A percentile compares a stretch with the other conserved stretches of the same genome.
Evolutionary conservation across 73 alveolate genomes (phyloP).

Genomic region (Paramecium sonneborni): DNA sequence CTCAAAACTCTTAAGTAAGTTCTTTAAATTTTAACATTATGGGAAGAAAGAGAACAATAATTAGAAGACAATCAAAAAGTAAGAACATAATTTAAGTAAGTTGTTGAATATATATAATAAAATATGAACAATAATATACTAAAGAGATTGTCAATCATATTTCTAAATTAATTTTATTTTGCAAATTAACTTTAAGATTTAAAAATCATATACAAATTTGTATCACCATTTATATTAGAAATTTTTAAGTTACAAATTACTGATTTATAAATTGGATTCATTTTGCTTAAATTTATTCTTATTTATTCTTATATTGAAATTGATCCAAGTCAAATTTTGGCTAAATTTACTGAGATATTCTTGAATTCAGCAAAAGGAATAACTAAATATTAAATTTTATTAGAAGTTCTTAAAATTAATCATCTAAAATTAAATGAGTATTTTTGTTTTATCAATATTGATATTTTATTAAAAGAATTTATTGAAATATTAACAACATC

Average conservation of each 20-base stretch:
- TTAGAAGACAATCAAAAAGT: neutral
- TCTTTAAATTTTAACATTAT: neutral
- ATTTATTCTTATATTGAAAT: neutral
- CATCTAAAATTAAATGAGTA: neutral
- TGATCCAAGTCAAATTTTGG: neutral
- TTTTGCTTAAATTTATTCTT: neutral
- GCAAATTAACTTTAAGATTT: neutral
- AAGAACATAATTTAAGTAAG: neutral
- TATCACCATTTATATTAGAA: neutral
- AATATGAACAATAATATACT: neutral
- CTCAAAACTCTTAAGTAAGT: neutral
- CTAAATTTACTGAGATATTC: neutral
- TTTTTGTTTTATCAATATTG: neutral
- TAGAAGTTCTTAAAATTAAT: neutral
- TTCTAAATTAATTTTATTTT: slow-evolving; percentile 12
- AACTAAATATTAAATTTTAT: neutral
- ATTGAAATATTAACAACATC: neutral
- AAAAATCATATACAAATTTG: neutral
- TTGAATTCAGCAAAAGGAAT: neutral
- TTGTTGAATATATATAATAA: neutral
- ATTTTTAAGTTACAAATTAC: neutral
- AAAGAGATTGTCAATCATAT: neutral
- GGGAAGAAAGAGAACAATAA: slow-evolving; percentile 9
- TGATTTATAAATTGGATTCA: neutral
- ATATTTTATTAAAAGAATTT: neutral